These are phyloP conservation scores for Geotrichum klebahnii DNA, from an alignment of 1,139 yeast species.

Conservation along the genomic window DNA sequence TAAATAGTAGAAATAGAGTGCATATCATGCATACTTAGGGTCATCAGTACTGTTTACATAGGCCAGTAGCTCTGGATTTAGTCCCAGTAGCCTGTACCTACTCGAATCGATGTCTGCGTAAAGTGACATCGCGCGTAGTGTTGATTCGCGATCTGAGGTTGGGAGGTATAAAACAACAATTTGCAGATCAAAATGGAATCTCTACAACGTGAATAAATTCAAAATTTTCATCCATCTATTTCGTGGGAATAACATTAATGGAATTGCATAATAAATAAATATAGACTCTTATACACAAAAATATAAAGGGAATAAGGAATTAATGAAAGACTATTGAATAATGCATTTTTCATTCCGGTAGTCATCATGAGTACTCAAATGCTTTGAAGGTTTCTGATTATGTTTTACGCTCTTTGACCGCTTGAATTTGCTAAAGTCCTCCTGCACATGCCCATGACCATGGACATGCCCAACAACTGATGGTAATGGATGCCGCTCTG, in stretches of 20 bases:
- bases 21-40: slow-evolving; percentile 11
- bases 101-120: slow-evolving; percentile 20
- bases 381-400: neutral
- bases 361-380: neutral
- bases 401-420: neutral
- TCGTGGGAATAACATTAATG: neutral
- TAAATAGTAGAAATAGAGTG: neutral
- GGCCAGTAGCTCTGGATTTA: slow-evolving; percentile 17
- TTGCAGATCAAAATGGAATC: neutral
- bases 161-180: neutral
- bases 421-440: neutral
- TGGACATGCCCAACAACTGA: no score
- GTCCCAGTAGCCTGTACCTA: slow-evolving; percentile 19
- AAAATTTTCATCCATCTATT: neutral
- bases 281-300: no score
- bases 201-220: neutral
- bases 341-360: slow-evolving; percentile 12
- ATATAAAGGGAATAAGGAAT: neutral
- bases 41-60: slow-evolving; percentile 11
- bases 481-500: slow-evolving; percentile 1
- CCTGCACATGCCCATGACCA: no score
- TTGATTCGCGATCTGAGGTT: neutral
- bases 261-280: neutral
- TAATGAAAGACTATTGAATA: slow-evolving; percentile 9
- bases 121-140: slow-evolving; percentile 16